Conservation (phyloP, 2,329 filamentous ascomycete species). For the Cytospora mali region DNA sequence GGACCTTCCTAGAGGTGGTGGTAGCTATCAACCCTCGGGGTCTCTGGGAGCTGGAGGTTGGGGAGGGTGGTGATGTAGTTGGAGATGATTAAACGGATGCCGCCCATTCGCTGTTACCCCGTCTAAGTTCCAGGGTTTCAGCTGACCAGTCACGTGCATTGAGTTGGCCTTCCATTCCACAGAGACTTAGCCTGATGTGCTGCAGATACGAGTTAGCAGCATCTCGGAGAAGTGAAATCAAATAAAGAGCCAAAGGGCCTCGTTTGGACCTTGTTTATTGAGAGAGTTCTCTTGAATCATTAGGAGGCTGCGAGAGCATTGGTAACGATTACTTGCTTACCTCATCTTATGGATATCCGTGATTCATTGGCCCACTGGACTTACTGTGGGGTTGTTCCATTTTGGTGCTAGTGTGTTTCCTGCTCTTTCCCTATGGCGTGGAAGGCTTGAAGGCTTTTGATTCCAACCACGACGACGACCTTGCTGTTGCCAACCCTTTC, state of each 20-base stretch:
- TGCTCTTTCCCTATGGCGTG: conserved; percentile 23
- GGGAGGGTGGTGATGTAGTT: conserved; percentile 28
- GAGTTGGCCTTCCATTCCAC: background rate
- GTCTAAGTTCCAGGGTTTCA: conserved; percentile 10
- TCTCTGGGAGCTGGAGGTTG: conserved; percentile 11
- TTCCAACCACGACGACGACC: conserved; percentile 18
- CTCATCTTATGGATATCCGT: background rate
- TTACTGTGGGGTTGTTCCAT: background rate
- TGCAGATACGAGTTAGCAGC: background rate
- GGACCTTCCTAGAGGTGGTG: conserved; percentile 12
- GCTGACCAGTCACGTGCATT: conserved; percentile 16
- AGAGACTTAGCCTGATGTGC: background rate
- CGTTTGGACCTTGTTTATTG: background rate
- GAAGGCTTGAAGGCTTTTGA: conserved; percentile 23
- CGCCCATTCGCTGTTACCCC: conserved; percentile 16
- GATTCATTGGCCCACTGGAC: background rate
- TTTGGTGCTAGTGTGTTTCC: conserved; percentile 1
- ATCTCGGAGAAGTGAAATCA: background rate
- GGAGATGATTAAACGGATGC: conserved; percentile 24
- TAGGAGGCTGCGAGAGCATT: background rate
- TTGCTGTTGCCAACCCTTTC: conserved; percentile 12
- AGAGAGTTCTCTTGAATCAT: background rate
- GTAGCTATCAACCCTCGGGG: background rate
- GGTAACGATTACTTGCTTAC: background rate
- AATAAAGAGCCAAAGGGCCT: background rate